Evolutionary conservation across 305 asterid genomes (phyloP).

Genomic region (Fraxinus platypoda): DNA sequence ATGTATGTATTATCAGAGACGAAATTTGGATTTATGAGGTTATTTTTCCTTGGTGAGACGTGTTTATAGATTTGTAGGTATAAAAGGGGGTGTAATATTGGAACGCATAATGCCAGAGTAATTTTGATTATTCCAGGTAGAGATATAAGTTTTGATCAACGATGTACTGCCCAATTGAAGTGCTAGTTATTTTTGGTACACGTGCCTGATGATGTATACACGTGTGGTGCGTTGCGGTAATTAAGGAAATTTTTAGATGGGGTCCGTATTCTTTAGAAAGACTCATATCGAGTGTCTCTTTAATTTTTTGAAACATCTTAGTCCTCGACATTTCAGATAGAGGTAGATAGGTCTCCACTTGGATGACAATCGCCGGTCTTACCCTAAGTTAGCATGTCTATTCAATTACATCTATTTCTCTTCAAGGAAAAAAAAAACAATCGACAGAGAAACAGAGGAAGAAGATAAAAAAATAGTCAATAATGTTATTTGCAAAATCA

Average conservation of each 20-base stretch:
- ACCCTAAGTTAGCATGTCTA: neutral
- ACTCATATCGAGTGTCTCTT: neutral
- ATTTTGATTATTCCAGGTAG: neutral
- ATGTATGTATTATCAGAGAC: neutral
- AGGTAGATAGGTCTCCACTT: neutral
- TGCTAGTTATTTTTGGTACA: neutral
- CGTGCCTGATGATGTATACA: neutral
- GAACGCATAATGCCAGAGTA: neutral
- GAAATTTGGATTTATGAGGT: constrained; percentile 7
- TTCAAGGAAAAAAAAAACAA: neutral
- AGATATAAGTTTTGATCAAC: neutral
- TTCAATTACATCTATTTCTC: neutral
- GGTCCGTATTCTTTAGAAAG: neutral
- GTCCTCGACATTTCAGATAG: neutral
- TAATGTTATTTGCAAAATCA: neutral
- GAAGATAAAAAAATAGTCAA: neutral
- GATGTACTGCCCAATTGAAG: neutral
- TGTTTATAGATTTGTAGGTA: neutral
- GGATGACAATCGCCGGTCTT: neutral
- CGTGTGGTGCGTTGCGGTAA: neutral
- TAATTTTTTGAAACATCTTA: neutral
- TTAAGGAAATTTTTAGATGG: neutral
- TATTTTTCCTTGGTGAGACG: constrained; percentile 7
- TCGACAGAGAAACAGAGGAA: neutral
- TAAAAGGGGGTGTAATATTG: neutral